Evolutionary conservation across 495 filamentous ascomycete species (phyloP).

Genomic region (Penicilliopsis zonata): DNA sequence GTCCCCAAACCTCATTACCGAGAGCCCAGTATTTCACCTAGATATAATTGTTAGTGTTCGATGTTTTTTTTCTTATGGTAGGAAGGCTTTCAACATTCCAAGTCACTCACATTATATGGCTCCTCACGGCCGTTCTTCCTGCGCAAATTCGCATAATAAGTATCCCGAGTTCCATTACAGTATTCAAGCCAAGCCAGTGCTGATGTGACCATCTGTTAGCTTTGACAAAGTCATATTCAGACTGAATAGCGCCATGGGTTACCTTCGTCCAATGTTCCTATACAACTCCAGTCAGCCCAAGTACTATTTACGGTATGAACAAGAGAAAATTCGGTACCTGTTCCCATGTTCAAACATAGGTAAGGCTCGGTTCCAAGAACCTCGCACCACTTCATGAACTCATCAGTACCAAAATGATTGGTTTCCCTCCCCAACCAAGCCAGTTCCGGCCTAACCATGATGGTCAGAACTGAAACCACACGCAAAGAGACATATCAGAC

Average conservation of each 20-base stretch:
- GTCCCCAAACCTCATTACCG: slow-evolving; percentile 66
- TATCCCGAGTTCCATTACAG: slow-evolving; percentile 61
- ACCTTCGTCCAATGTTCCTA: slow-evolving; percentile 61
- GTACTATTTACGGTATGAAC: not conserved
- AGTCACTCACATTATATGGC: slow-evolving; percentile 52
- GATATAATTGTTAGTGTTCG: slow-evolving; percentile 3
- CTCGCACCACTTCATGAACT: slow-evolving; percentile 72
- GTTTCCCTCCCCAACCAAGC: slow-evolving; percentile 65
- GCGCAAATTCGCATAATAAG: slow-evolving; percentile 67
- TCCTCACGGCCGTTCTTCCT: slow-evolving; percentile 58
- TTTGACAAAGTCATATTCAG: not conserved
- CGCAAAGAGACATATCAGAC: not conserved
- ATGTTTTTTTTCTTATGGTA: too few relatives aligned
- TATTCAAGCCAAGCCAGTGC: slow-evolving; percentile 72
- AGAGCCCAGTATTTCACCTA: slow-evolving; percentile 54
- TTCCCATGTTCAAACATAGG: slow-evolving; percentile 65
- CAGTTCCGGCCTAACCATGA: slow-evolving; percentile 46
- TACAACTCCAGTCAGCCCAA: slow-evolving; percentile 2
- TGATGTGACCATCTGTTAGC: slow-evolving; percentile 6
- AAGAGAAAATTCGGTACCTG: slow-evolving; percentile 15
- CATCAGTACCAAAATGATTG: slow-evolving; percentile 72
- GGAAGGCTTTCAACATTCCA: not conserved
- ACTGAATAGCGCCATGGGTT: slow-evolving; percentile 4
- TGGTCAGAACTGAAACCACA: not conserved
- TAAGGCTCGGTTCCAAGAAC: slow-evolving; percentile 60